Evolutionary conservation across 2,329 filamentous ascomycete species (phyloP), one percentile per base, ranked within the genome.

Genomic region (Dactylella cylindrospora): DNA sequence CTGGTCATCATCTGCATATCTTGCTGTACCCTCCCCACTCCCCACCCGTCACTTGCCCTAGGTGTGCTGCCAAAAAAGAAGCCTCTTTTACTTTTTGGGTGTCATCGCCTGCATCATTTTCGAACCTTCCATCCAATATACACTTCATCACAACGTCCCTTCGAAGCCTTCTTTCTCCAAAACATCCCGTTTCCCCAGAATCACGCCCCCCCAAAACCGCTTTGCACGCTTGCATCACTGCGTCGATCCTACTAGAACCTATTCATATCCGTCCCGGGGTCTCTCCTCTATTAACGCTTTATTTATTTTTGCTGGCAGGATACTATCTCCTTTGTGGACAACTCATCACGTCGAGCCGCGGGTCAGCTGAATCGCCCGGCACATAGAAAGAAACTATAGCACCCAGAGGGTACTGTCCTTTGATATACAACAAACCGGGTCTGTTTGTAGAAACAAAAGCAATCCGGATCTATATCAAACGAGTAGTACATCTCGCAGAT

Each of bases 1-100:
- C 47, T 61, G 41, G 55, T 61, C 49, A 49, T 53, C 55, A 53
- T 61, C 55, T 61, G 55, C 55, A 49, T 53, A 53, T 52, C 43
- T 44, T 35, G 47, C 47, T 61, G 46, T 46, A 51, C 43, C 10
- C 55, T 52, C 55, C 47, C 55, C 47, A 49, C 55, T 53, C 47
- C n/a, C 36, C 47, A 47, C 55, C 55, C 47, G 47, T 41, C 47
- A 53, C 55, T 61, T 47, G 25, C 29, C 22, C 31, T 32, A 26
- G 49, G 55, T 59, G 53, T 61, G 47, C 41, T 61, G 49, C 55
- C 49, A 61, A 13, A 43, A 20, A 15, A 52, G 31, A 52, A 46
- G 45, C 39, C 43, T 41, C 49, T 44, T 53, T 53, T 49, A 53
- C 57, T 20, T 35, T 41, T 52, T 35, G 31, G 46, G 53, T 36